phyloP scores from a whole-genome alignment of 495 filamentous ascomycete species.

The Aspergillus nanangensis region DNA sequence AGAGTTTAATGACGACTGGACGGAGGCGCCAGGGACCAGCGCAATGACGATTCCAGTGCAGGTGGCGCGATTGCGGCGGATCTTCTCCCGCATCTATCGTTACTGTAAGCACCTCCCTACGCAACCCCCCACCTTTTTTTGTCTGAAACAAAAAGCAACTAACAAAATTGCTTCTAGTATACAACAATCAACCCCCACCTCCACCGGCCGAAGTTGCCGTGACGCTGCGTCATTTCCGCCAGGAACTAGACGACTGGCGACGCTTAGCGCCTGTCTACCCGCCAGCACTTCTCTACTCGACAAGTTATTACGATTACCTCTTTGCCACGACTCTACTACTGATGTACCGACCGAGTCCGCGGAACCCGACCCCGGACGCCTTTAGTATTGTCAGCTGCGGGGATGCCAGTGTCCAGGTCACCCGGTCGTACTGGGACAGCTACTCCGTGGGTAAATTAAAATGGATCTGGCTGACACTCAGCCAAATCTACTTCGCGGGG shows the following conservation, averaged over 20 bases:
- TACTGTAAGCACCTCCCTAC: conserved; percentile 35
- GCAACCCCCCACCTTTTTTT: no score
- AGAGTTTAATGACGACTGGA: conserved; percentile 43
- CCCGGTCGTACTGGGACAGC: conserved; percentile 46
- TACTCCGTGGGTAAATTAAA: conserved; percentile 48
- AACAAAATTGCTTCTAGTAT: conserved; percentile 23
- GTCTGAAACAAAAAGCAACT: not conserved
- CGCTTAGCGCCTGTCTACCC: conserved; percentile 34
- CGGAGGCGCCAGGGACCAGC: conserved; percentile 33
- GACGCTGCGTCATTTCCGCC: conserved; percentile 38
- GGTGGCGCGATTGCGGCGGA: conserved; percentile 43
- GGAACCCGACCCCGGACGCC: conserved; percentile 40
- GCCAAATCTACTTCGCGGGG: conserved; percentile 49
- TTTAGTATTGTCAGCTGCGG: conserved; percentile 44
- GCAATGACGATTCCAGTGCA: conserved; percentile 46
- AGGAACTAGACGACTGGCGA: conserved; percentile 47
- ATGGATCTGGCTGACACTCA: conserved; percentile 52
- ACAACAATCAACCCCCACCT: conserved; percentile 38
- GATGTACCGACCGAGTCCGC: conserved; percentile 46
- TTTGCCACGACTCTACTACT: conserved; percentile 49
- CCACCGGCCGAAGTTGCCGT: conserved; percentile 28
- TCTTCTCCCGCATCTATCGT: conserved; percentile 44
- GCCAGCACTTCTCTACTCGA: conserved; percentile 42
- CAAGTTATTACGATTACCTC: conserved; percentile 47
- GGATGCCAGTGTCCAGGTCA: conserved; percentile 45